A percentile compares a stretch with the other conserved stretches of the same genome.
Conservation (phyloP, 23 red algal species). For the Gracilariopsis chorda region DNA sequence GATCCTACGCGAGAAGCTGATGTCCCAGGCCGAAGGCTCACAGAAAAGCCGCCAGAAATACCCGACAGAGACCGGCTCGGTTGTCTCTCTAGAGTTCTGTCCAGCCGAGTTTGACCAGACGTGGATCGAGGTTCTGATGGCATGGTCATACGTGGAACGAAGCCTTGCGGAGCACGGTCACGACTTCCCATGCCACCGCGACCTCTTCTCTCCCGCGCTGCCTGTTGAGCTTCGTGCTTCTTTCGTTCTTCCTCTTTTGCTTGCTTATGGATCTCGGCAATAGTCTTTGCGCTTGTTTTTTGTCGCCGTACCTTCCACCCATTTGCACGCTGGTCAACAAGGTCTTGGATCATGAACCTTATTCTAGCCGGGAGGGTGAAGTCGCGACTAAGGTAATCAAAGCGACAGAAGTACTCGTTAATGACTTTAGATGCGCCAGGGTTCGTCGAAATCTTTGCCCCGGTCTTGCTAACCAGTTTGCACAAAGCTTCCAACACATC, state of each 20-base stretch:
- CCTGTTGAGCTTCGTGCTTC: slow-evolving; percentile 63
- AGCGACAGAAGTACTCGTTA: slow-evolving; percentile 60
- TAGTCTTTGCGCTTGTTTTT: slow-evolving; percentile 85
- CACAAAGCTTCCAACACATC: slow-evolving; percentile 83
- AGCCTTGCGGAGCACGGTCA: slow-evolving; percentile 1
- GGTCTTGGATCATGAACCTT: slow-evolving; percentile 97
- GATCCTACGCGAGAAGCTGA: slow-evolving; percentile 2
- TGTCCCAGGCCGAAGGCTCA: slow-evolving; percentile 13
- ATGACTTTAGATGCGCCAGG: slow-evolving; percentile 46
- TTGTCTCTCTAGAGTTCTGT: slow-evolving; percentile 43
- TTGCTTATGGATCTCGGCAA: slow-evolving; percentile 89
- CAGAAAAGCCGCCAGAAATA: background rate
- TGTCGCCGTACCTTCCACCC: slow-evolving; percentile 81
- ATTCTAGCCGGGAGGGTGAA: slow-evolving; percentile 73
- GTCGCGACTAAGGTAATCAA: slow-evolving; percentile 48
- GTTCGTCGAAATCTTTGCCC: slow-evolving; percentile 77
- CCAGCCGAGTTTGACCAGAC: background rate
- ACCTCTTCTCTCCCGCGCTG: slow-evolving; percentile 33
- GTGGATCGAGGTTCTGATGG: background rate
- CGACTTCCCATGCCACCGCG: slow-evolving; percentile 31
- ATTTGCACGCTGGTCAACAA: slow-evolving; percentile 82
- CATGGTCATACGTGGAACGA: slow-evolving; percentile 34
- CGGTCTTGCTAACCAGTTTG: slow-evolving; percentile 89
- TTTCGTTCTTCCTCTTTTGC: slow-evolving; percentile 71
- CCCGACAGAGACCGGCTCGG: slow-evolving; percentile 9